These are phyloP conservation scores for Ascochyta clinopodiicola DNA, from an alignment of 2,329 filamentous ascomycete species.

Conservation along the genomic window DNA sequence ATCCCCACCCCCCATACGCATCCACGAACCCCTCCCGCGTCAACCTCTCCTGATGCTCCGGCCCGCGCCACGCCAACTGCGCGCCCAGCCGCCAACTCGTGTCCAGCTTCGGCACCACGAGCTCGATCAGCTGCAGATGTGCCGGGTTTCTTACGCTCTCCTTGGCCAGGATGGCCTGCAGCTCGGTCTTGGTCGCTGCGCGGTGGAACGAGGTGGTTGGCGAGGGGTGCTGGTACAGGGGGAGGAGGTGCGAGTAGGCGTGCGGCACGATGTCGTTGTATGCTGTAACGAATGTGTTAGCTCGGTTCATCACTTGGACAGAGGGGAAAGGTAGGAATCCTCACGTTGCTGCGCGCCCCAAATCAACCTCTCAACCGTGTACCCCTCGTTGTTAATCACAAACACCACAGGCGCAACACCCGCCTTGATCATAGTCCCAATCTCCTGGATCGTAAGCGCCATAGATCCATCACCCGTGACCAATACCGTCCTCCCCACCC, in stretches of 20 bases:
- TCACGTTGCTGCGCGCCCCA: constrained; percentile 51
- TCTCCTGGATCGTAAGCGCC: constrained; percentile 70
- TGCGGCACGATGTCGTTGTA: constrained; percentile 52
- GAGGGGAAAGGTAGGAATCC: neutral
- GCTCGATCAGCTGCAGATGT: constrained; percentile 50
- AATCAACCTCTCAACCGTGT: constrained; percentile 56
- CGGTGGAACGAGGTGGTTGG: constrained; percentile 45
- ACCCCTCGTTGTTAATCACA: constrained; percentile 56
- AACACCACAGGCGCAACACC: constrained; percentile 48
- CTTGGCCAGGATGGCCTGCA: constrained; percentile 44
- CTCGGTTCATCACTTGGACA: neutral
- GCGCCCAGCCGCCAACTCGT: constrained; percentile 47
- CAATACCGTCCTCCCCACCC: constrained; percentile 56
- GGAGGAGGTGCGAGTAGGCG: constrained; percentile 49
- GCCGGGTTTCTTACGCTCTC: constrained; percentile 39
- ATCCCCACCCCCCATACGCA: constrained; percentile 42
- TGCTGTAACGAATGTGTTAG: constrained; percentile 21
- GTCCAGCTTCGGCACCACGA: constrained; percentile 50
- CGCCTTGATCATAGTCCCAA: constrained; percentile 66
- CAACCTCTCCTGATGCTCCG: constrained; percentile 45
- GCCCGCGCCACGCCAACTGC: constrained; percentile 46
- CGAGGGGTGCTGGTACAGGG: constrained; percentile 47
- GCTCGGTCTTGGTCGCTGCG: constrained; percentile 47
- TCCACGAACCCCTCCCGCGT: constrained; percentile 49
- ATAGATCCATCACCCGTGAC: constrained; percentile 69